Conservation (phyloP, 1,139 yeast species). For the Blastobotrys serpentis region DNA sequence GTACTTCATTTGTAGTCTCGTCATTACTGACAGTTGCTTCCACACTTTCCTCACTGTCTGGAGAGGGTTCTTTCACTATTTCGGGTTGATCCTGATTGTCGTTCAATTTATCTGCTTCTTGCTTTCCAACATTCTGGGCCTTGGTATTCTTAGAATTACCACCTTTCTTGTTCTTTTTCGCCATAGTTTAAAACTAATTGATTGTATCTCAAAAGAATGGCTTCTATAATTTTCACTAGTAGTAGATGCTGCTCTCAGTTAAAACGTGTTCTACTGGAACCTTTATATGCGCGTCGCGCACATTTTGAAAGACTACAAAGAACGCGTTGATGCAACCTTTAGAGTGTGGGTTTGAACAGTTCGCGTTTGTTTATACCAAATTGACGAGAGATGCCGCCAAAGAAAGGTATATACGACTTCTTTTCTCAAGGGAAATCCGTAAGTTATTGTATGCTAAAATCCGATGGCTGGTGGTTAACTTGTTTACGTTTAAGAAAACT, state of each 20-base stretch:
- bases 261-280: too few species aligned
- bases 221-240: too few species aligned
- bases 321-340: too few species aligned
- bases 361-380: too few species aligned
- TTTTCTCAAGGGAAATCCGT: background rate
- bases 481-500: background rate
- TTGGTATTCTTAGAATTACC: constrained; percentile 10
- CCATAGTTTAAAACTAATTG: constrained; percentile 11
- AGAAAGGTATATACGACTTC: constrained; percentile 7
- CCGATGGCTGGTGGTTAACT: background rate
- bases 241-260: too few species aligned
- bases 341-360: too few species aligned
- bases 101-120: constrained; percentile 28
- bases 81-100: background rate
- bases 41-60: background rate
- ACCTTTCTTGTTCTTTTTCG: constrained; percentile 17
- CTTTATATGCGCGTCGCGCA: too few species aligned
- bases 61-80: constrained; percentile 6
- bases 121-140: constrained; percentile 8
- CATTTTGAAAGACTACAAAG: too few species aligned
- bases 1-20: too few species aligned
- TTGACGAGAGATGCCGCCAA: constrained; percentile 5
- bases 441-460: background rate
- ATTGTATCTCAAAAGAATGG: too few species aligned
- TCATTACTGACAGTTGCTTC: too few species aligned